Conservation (phyloP, 352 stramenopile species). For the Globisporangium orthogonon region DNA sequence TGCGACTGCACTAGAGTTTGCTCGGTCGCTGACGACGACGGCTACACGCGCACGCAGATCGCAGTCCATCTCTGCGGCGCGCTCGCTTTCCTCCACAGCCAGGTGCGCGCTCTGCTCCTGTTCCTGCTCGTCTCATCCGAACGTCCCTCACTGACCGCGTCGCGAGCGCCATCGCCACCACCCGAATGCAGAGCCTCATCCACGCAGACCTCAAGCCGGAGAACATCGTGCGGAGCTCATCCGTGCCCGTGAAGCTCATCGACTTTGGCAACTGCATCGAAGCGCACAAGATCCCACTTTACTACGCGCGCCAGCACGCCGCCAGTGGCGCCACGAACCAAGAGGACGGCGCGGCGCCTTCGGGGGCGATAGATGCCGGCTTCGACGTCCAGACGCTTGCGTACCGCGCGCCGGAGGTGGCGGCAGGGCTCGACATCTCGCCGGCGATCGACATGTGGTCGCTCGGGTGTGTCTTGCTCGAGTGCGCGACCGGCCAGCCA, state of each 20-base stretch:
- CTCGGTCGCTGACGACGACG: too few relatives aligned
- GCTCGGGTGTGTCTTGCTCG: conserved; percentile 61
- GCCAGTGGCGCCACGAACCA: too few relatives aligned
- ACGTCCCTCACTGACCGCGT: not conserved
- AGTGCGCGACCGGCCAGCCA: conserved; percentile 49
- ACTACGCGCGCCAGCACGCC: conserved; percentile 18
- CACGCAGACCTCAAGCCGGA: conserved; percentile 77
- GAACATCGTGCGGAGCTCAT: conserved; percentile 38
- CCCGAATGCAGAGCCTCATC: conserved; percentile 32
- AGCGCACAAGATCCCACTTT: conserved; percentile 24
- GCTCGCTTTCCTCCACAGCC: conserved; percentile 50
- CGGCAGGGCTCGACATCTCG: conserved; percentile 46
- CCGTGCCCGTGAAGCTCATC: conserved; percentile 54
- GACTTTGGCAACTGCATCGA: conserved; percentile 80
- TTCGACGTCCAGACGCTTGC: conserved; percentile 74
- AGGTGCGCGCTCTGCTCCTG: conserved; percentile 10
- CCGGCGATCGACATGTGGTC: conserved; percentile 77
- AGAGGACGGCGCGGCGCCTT: too few relatives aligned
- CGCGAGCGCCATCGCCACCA: not conserved
- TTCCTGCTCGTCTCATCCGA: not conserved
- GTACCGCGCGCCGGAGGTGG: conserved; percentile 68
- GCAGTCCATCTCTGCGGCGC: conserved; percentile 59
- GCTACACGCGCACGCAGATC: conserved; percentile 18
- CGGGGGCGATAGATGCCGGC: conserved; percentile 19
- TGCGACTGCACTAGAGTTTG: not conserved